phyloP scores from a whole-genome alignment of 1,139 yeast genomes.

The Kodamaea derodonti region DNA sequence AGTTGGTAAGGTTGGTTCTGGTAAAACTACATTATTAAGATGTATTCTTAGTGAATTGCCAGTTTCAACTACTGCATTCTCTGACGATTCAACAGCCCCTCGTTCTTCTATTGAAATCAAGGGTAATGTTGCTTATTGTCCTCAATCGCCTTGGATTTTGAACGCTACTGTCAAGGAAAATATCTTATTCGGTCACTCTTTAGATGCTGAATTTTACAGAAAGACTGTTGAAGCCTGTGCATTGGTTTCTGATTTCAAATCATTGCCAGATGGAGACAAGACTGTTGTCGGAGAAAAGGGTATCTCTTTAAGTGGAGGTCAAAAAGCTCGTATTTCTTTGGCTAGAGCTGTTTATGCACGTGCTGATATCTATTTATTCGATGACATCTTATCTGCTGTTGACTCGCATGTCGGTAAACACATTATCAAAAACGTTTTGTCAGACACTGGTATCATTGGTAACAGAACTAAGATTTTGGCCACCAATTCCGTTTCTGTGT shows the following conservation, averaged over 20 bases:
- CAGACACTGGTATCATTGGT: constrained; percentile 17
- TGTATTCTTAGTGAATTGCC: constrained; percentile 23
- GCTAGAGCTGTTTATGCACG: constrained; percentile 24
- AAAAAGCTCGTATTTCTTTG: constrained; percentile 24
- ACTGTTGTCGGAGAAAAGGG: constrained; percentile 26
- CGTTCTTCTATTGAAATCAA: constrained; percentile 12
- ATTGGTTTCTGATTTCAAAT: constrained; percentile 17
- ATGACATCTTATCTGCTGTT: constrained; percentile 24
- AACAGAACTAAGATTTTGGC: constrained; percentile 21
- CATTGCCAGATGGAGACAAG: constrained; percentile 22
- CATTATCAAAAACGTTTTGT: constrained; percentile 16
- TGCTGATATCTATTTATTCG: constrained; percentile 21
- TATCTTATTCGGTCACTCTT: constrained; percentile 21
- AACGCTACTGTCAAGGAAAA: constrained; percentile 21
- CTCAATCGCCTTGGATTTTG: constrained; percentile 22
- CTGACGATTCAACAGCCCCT: constrained; percentile 7
- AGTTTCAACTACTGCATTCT: constrained; percentile 6
- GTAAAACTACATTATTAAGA: constrained; percentile 25
- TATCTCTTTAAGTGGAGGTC: constrained; percentile 25
- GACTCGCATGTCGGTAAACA: constrained; percentile 25
- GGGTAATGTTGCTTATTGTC: constrained; percentile 25
- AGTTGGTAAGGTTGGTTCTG: constrained; percentile 28
- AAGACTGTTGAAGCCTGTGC: constrained; percentile 20
- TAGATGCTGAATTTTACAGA: constrained; percentile 16
- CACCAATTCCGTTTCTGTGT: constrained; percentile 20